Conservation (phyloP, 148 eudicot species). For the Linanthus parryae region DNA sequence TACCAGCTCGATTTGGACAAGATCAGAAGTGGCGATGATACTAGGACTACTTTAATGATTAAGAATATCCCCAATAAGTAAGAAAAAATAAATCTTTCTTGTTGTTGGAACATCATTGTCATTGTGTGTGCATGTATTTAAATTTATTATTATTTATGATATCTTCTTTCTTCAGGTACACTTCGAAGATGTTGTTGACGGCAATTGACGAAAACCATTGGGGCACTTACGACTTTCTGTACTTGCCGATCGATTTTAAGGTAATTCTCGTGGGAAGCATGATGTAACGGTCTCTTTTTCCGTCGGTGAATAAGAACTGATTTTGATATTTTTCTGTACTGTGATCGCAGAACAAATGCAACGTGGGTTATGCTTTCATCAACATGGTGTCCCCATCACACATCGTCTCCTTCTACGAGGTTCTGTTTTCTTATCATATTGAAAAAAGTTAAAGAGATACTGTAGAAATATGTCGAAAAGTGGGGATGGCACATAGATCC, state of each 20-base stretch:
- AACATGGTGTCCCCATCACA: conserved; percentile 54
- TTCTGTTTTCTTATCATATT: conserved; percentile 12
- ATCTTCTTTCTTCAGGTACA: conserved; percentile 32
- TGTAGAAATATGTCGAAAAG: too few species aligned
- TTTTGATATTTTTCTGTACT: conserved; percentile 2
- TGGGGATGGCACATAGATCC: too few species aligned
- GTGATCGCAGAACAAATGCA: conserved; percentile 47
- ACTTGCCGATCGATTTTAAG: conserved; percentile 61
- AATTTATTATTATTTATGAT: background rate
- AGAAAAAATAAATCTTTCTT: too few species aligned
- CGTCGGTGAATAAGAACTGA: background rate
- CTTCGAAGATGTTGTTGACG: conserved; percentile 50
- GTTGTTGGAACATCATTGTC: background rate
- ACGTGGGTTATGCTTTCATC: conserved; percentile 64
- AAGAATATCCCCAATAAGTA: conserved; percentile 62
- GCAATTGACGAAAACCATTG: conserved; percentile 55
- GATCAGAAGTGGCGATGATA: conserved; percentile 42
- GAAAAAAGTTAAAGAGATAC: too few species aligned
- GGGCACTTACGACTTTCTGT: conserved; percentile 54
- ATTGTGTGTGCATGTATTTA: background rate
- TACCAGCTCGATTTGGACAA: conserved; percentile 56
- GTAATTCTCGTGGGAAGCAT: conserved; percentile 16
- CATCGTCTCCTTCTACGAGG: conserved; percentile 47
- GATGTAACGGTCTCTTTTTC: background rate
- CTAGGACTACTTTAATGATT: conserved; percentile 52